Conservation (phyloP, 495 filamentous ascomycete genomes). For the Hypoxylon subgilvum region DNA sequence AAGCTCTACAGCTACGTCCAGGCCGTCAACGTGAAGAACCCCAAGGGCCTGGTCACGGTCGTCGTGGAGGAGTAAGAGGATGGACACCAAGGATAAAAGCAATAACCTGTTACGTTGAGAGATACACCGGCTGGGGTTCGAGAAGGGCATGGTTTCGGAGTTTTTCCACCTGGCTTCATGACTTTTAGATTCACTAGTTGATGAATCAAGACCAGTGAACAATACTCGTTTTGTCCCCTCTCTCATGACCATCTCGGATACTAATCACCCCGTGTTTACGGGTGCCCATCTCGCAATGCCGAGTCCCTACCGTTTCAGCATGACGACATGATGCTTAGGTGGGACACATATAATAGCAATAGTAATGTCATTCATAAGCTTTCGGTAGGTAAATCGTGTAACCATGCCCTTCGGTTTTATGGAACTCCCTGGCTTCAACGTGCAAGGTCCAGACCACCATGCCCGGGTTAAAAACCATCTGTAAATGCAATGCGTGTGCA, state of each 20-base stretch:
- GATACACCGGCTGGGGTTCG: conserved; percentile 47
- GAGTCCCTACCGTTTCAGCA: too few species aligned
- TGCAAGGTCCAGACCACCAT: conserved; percentile 8
- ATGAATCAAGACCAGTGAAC: conserved; percentile 55
- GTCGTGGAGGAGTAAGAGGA: conserved; percentile 65
- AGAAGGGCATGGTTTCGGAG: conserved; percentile 60
- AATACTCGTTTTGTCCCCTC: background rate
- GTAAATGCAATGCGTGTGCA: conserved; percentile 33
- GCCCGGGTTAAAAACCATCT: conserved; percentile 18
- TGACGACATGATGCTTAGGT: too few species aligned
- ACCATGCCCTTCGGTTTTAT: too few species aligned
- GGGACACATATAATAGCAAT: too few species aligned
- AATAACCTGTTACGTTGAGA: conserved; percentile 45
- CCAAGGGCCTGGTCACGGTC: conserved; percentile 92
- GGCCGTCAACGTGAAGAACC: conserved; percentile 98
- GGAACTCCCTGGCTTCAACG: too few species aligned
- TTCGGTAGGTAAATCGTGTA: too few species aligned
- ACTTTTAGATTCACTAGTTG: conserved; percentile 57
- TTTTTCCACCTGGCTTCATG: conserved; percentile 53
- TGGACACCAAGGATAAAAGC: conserved; percentile 35
- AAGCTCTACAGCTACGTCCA: conserved; percentile 98
- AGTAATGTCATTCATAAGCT: background rate
- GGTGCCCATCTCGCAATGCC: too few species aligned
- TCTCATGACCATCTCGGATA: background rate
- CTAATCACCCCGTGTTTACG: background rate